Base-by-base conservation (phyloP, 129 eudicot species). In the Oenanthe sinensis region DNA sequence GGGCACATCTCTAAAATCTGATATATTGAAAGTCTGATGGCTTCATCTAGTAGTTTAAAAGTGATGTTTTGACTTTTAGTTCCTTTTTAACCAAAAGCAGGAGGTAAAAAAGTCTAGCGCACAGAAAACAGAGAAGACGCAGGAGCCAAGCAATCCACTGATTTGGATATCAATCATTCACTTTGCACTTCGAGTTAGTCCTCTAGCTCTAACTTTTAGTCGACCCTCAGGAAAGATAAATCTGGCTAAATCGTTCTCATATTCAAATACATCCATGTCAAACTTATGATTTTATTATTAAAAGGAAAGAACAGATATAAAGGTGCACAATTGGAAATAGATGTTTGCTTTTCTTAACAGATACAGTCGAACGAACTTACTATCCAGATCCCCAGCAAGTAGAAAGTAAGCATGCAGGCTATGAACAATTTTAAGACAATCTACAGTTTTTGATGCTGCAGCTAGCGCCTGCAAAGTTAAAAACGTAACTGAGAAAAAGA, bases 381-480 rank as follows among this genome's bases (percentile, higher is more conserved):
- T 83, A 78, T 92, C 85, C 82, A 83, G 81, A 88, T 92, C 97
- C 73, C 99, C 97, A 68, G 85, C 82, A 82, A 96, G 97, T 86
- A 96, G 94, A 82, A 96, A 96, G 89, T 92, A 92, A 47, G 82
- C 94, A 76, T 92, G 99, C 78, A 96, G 81, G 83, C 96, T 89
- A 81, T 96, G 97, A 77, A 92, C 94, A 82, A 84, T 84, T 89
- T 96, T 96, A 11, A 90, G 91, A 30, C 90, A 88, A 82, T 96
- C 99, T 69, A 96, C 97, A 85, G 99, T 92, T 86, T 95, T 96
- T 80, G 96, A 87, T 70, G 77, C 99, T 82, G 99, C 99, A 81
- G 99, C 99, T 76, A 96, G 82, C 24, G 99, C 99, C 99, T 96
- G 97, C 89, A 86, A 71, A 79, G 44, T 54, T 37, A 47, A 44